Base-by-base conservation (phyloP, 495 filamentous ascomycete genomes). In the Xylaria longipes region DNA sequence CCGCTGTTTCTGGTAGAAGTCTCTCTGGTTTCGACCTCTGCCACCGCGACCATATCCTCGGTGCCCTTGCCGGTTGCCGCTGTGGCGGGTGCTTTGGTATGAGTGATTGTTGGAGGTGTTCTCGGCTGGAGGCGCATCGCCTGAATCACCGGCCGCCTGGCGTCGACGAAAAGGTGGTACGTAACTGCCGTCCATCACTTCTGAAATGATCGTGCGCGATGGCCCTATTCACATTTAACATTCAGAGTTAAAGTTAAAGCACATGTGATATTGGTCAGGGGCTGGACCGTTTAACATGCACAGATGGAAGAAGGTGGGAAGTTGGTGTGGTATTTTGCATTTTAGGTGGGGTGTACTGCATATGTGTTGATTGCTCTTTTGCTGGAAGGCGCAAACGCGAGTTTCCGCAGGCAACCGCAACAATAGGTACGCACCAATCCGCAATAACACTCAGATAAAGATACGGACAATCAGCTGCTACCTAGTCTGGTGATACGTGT, bases 21-120 rank as follows among this genome's bases (percentile, higher is more conserved):
- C 71, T 65, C 78, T 77, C 54, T 74, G 68, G 60, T 78, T 72
- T 48, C 76, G 75, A n/a, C 71, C 65, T 68, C 73, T 20, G 29
- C 68, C 60, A 31, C 72, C 31, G 15, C 73, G 52, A 68, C 71
- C 67, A 46, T 68, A 41, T 22, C 72, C 74, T 65, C 64, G 62
- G 45, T 73, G 61, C 46, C 77, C 76, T 66, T 78, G 74, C 65
- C 77, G 22, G 22, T 27, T 64, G 27, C 27, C 39, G 37, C 31
- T 37, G 1, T 61, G 29, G 20, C 9, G 57, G 31, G 1, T 41
- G 56, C 41, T 60, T 46, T 39, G 68, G n/a, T 15, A 5, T 27
- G 64, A 39, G 35, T 33, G 9, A 29, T 33, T 35, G 27, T 2
- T 35, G 27, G 43, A 5, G 45, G 33, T 31, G 52, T 31, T 1